Percentiles rank a stretch among this genome's conserved stretches.
Evolutionary conservation across 306 rosid species (phyloP).

Genomic region (Vigna unguiculata): DNA sequence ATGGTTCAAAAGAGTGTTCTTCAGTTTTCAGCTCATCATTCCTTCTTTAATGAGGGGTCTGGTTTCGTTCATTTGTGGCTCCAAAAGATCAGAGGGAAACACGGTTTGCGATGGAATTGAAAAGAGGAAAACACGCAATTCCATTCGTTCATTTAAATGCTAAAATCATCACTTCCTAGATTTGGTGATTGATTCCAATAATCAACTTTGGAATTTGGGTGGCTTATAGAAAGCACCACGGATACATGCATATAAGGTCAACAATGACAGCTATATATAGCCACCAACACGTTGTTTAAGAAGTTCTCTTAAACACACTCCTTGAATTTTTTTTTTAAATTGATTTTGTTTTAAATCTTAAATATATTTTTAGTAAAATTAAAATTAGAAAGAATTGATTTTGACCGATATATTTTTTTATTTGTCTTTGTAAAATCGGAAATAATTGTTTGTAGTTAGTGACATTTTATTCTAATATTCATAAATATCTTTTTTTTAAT

Average conservation of each 20-base stretch:
- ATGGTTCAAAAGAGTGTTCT: not conserved
- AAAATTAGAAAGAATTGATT: too few relatives aligned
- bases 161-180: not conserved
- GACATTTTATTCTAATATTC: too few relatives aligned
- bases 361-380: too few relatives aligned
- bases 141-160: constrained; percentile 5
- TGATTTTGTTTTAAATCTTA: too few relatives aligned
- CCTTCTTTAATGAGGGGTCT: not conserved
- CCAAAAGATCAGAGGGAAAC: constrained; percentile 50
- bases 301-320: not conserved
- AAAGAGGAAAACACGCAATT: constrained; percentile 33
- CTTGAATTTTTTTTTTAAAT: too few relatives aligned
- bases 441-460: too few relatives aligned
- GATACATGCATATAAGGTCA: not conserved
- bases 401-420: too few relatives aligned
- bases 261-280: not conserved
- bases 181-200: not conserved
- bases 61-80: constrained; percentile 37
- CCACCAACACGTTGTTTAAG: too few relatives aligned
- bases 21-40: not conserved
- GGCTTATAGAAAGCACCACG: not conserved
- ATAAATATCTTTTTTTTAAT: too few relatives aligned
- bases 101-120: constrained; percentile 34
- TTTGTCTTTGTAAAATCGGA: too few relatives aligned
- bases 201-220: constrained; percentile 2